Evolutionary conservation across 2,329 filamentous ascomycete genomes (phyloP), one percentile per base, ranked within the genome.

Genomic region (Teratosphaeriaceae sp.): DNA sequence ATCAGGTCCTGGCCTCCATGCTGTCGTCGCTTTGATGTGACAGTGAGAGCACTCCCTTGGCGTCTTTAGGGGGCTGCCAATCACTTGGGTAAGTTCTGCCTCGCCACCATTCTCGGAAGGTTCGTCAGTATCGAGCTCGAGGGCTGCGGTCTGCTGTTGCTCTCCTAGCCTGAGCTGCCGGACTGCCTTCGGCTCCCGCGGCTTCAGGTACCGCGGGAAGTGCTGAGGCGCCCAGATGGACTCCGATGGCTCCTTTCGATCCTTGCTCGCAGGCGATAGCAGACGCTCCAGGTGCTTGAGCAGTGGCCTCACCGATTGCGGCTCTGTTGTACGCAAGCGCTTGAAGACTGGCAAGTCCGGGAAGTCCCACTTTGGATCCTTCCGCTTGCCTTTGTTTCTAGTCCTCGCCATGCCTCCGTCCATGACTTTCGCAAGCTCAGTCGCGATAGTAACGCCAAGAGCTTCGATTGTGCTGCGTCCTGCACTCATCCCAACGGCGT

Each of bases 371-470:
- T 43, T 44, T n/a, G 53, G 38, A 36, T 58, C 49, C n/a, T 40
- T 47, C 7, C 19, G 45, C 38, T 33, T 50, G 24, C 19, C 44
- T 20, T 39, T 38, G 39, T 36, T 35, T 39, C n/a, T n/a, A n/a
- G n/a, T n/a, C n/a, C n/a, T n/a, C n/a, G n/a, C n/a, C n/a, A n/a
- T n/a, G 22, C 22, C 20, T 48, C 37, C 34, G 44, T 24, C 29
- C 46, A 22, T 12, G 37, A 23, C 35, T 42, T 42, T n/a, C 3
- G 60, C 57, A 38, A 65, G 55, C 40, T 63, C 59, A 15, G 54
- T 53, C 7, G 62, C 63, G 31, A 65, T 63, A 38, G 50, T 61
- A 38, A 56, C 53, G 23, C 62, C 58, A 9, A 65, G 49, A 9
- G 55, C 53, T 38, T 62, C 48, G 29, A 65, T 59, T n/a, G n/a